Evolutionary conservation across 352 stramenopile genomes (phyloP), one percentile per base, ranked within the genome.

Genomic region (Aphanomyces euteiches): DNA sequence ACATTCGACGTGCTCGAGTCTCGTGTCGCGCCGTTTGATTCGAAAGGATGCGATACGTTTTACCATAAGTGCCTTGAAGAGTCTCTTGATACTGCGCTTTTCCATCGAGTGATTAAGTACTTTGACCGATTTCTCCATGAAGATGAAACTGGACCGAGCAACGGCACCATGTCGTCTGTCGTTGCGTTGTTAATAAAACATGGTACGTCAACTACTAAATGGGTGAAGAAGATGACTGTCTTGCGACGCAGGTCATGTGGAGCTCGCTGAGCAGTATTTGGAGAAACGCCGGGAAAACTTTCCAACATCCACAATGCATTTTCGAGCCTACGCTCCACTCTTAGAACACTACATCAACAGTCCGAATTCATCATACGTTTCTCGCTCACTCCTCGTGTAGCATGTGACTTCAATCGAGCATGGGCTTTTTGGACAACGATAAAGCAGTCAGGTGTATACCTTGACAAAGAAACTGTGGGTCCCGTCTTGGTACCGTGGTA

Each of bases 341-440:
- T n/a, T 54, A 0, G 59, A 67, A 37, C 59, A 67, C n/a, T 67
- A 67, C 59, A 67, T 67, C 38, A 17, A 54, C 3, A 45, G 59
- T 67, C 3, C 38, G 4, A 7, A 39, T 21, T 7, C 38, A 10
- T 2, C 5, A 7, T 7, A 47, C 7, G 21, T 7, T 63, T 8
- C 7, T 63, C 10, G 5, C 7, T 38, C 7, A 63, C 34, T 7
- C 21, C 36, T 40, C 7, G 12, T 41, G 19, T 56, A 67, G 59
- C 43, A 12, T 28, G 43, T 34, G 39, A 54, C 2, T 36, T 67
- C 3, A 45, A 56, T 8, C n/a, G 13, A 19, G 59, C 59, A 3
- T 67, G 59, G 59, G 28, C 39, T 2, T 56, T 48, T 7, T 67
- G 38, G 39, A 13, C 40, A 37, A 41, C 28, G 7, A 37, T 67